Evolutionary conservation across 345 rosid species (phyloP).

Genomic region (Gossypium thurberi): DNA sequence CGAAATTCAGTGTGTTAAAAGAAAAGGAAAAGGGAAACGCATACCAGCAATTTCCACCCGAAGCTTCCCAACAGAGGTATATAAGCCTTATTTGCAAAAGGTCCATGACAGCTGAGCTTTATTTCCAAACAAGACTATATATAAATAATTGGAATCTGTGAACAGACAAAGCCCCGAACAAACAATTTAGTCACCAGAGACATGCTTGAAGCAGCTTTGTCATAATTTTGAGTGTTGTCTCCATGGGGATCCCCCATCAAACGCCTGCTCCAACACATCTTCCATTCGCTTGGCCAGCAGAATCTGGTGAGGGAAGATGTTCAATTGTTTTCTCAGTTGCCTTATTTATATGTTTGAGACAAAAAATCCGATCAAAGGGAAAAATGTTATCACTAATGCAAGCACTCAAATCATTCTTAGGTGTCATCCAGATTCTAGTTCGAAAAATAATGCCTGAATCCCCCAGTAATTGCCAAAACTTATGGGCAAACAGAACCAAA

Average conservation of each 20-base stretch:
- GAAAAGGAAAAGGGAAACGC: background rate
- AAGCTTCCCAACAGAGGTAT: background rate
- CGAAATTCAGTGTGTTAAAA: background rate
- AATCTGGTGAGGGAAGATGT: constrained; percentile 38
- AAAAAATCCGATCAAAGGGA: background rate
- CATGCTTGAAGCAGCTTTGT: constrained; percentile 17
- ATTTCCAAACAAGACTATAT: too few species aligned
- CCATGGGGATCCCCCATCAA: constrained; percentile 98
- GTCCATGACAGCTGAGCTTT: background rate
- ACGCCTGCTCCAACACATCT: constrained; percentile 88
- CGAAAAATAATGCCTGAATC: background rate
- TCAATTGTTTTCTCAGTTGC: background rate
- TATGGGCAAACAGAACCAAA: background rate
- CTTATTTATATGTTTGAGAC: background rate
- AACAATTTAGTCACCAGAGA: background rate
- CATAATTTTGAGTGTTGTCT: constrained; percentile 70
- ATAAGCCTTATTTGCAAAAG: background rate
- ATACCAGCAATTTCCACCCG: background rate
- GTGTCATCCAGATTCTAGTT: background rate
- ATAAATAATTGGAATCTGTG: background rate
- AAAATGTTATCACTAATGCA: background rate
- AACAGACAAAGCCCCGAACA: background rate
- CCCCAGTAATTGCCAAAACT: background rate
- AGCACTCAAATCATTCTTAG: background rate
- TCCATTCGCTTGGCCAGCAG: constrained; percentile 87